phyloP scores from a whole-genome alignment of 257 asterid species.

The Solanum sejunctum region DNA sequence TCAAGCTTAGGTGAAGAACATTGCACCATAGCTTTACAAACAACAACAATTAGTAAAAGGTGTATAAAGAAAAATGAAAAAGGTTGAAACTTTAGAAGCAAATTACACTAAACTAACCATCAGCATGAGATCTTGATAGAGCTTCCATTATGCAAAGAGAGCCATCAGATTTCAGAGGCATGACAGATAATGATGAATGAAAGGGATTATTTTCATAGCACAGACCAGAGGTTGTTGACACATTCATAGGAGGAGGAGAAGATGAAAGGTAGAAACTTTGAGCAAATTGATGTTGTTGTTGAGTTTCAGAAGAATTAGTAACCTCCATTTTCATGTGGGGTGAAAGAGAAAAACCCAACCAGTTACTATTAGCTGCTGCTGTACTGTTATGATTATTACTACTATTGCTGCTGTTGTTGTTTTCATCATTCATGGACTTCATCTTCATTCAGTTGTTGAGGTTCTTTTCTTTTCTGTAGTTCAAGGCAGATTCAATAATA shows the following conservation, averaged over 20 bases:
- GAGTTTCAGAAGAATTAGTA: constrained; percentile 11
- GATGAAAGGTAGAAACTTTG: constrained; percentile 25
- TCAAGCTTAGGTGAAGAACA: constrained; percentile 63
- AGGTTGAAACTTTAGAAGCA: neutral
- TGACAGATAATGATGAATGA: constrained; percentile 40
- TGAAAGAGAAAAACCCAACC: constrained; percentile 84
- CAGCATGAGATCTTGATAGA: constrained; percentile 43
- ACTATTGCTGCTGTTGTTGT: neutral
- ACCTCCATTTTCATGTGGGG: constrained; percentile 67
- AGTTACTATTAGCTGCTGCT: constrained; percentile 13
- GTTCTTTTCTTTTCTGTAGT: neutral
- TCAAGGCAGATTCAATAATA: constrained; percentile 29
- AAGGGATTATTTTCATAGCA: constrained; percentile 29
- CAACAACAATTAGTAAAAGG: neutral
- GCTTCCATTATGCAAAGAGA: constrained; percentile 83
- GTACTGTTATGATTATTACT: constrained; percentile 2
- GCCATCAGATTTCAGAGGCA: constrained; percentile 85
- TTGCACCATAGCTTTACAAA: constrained; percentile 18
- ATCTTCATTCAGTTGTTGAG: constrained; percentile 12
- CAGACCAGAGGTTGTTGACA: constrained; percentile 6
- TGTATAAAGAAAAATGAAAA: neutral
- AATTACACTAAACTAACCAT: constrained; percentile 18
- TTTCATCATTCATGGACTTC: constrained; percentile 37
- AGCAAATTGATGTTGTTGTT: constrained; percentile 6
- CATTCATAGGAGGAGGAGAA: neutral